Base-by-base conservation (phyloP, 345 rosid species). In the Eucalyptus camaldulensis region DNA sequence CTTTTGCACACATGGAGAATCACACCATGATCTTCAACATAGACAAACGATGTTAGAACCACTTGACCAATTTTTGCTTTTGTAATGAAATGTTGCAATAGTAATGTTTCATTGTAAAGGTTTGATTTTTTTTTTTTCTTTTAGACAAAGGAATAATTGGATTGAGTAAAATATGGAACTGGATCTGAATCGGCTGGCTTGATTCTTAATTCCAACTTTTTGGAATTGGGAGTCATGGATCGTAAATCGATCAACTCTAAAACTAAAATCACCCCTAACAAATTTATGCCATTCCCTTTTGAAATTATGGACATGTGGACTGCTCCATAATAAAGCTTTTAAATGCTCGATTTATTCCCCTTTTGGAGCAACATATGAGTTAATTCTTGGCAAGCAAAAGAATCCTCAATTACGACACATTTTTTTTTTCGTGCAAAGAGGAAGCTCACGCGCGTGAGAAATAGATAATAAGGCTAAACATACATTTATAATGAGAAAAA, bases 151-250 rank as follows among this genome's bases (percentile, higher is more conserved):
- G 27, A 56, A 56, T 9, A 56, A 56, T 56, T 24, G 29, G 29
- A 56, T 0, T 0, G 0, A 7, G 13, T 56, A 24, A 56, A 56
- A 10, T 56, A 56, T 24, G 62, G 13, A 56, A 56, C 0, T 1
- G 3, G 1, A 56, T 56, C 0, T 56, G 0, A 24, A 56, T 25
- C 6, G 0, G 3, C 0, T 0, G 1, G 25, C 10, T 53, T 5
- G 0, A 53, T 53, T 53, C 25, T 53, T 53, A 25, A 21, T 56
- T 56, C 62, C 3, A 10, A 24, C 13, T 0, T 56, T 56, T 56
- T 56, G 62, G 29, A 24, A 22, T 56, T 0, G 1, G 13, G 29
- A 56, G 13, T 56, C 62, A 56, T 56, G 29, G 62, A 56, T 56
- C 13, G 0, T 22, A 3, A 56, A 24, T 56, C 1, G 29, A 24